Conservation (phyloP, 805 yeast genomes). For the Cyberlindnera misumaiensis region DNA sequence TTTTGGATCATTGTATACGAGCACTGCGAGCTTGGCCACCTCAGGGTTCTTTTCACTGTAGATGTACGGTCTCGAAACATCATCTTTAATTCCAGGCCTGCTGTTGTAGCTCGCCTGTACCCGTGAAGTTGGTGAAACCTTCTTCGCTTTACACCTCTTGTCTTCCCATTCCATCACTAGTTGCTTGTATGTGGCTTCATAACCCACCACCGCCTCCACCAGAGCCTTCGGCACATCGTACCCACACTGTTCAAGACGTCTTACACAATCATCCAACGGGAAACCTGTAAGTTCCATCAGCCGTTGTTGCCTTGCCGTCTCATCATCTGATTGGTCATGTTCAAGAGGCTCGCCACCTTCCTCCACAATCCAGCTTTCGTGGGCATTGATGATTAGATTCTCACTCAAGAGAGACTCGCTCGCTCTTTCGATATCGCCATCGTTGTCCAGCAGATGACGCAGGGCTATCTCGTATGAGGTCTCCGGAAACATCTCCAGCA, state of each 20-base stretch:
- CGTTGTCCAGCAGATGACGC: neutral
- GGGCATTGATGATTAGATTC: neutral
- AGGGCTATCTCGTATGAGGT: neutral
- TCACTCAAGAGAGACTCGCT: slow-evolving; percentile 1
- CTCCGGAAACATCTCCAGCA: slow-evolving; percentile 4
- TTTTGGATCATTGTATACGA: slow-evolving; percentile 28
- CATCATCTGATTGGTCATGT: neutral
- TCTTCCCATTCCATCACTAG: neutral
- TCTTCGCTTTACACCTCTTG: neutral
- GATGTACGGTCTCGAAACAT: neutral
- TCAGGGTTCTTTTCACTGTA: slow-evolving; percentile 22
- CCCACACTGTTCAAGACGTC: neutral
- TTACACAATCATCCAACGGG: neutral
- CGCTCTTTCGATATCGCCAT: slow-evolving; percentile 1
- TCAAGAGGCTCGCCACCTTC: neutral
- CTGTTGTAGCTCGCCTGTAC: neutral
- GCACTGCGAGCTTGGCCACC: slow-evolving; percentile 27
- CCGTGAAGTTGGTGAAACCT: neutral
- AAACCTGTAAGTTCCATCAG: neutral
- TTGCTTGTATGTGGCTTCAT: slow-evolving; percentile 12
- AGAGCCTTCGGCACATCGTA: neutral
- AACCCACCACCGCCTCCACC: neutral
- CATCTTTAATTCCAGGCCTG: neutral
- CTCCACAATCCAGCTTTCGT: neutral
- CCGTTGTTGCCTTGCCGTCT: neutral